Evolutionary conservation across 805 yeast species (phyloP).

Genomic region (Kuraishia borneana): DNA sequence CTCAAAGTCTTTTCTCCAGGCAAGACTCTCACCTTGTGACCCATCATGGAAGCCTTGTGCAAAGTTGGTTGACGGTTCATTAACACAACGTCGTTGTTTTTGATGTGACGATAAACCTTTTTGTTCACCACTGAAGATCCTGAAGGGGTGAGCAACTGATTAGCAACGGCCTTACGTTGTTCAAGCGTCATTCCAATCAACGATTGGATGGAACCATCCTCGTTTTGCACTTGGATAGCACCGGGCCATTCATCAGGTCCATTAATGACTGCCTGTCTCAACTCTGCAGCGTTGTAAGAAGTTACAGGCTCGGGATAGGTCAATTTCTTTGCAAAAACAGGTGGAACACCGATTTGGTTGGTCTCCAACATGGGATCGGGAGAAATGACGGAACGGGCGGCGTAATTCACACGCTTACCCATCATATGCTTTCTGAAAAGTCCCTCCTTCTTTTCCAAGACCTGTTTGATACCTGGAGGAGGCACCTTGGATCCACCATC

Average conservation of each 20-base stretch:
- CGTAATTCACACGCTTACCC: constrained; percentile 99
- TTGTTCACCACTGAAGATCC: constrained; percentile 62
- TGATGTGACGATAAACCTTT: constrained; percentile 90
- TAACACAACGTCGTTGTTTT: constrained; percentile 87
- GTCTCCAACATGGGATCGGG: constrained; percentile 98
- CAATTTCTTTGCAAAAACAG: constrained; percentile 90
- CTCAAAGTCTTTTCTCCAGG: constrained; percentile 97
- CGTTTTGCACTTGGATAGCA: constrained; percentile 91
- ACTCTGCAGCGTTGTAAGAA: constrained; percentile 75
- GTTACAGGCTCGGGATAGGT: constrained; percentile 99
- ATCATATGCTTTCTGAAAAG: constrained; percentile 97
- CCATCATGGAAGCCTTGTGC: constrained; percentile 99
- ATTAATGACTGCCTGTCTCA: constrained; percentile 90
- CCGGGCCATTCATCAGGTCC: constrained; percentile 99
- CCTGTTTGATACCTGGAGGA: constrained; percentile 94
- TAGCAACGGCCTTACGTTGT: constrained; percentile 91
- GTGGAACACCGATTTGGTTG: constrained; percentile 97
- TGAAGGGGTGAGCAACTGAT: constrained; percentile 83
- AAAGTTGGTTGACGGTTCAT: constrained; percentile 99
- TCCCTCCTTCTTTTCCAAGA: constrained; percentile 97
- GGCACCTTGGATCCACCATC: constrained; percentile 62
- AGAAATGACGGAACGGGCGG: constrained; percentile 97
- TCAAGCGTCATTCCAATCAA: constrained; percentile 83
- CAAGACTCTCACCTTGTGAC: constrained; percentile 91
- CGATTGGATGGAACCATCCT: constrained; percentile 79